These are phyloP conservation scores for Globisporangium yorkense DNA, from an alignment of 352 stramenopile species.

Conservation along the genomic window DNA sequence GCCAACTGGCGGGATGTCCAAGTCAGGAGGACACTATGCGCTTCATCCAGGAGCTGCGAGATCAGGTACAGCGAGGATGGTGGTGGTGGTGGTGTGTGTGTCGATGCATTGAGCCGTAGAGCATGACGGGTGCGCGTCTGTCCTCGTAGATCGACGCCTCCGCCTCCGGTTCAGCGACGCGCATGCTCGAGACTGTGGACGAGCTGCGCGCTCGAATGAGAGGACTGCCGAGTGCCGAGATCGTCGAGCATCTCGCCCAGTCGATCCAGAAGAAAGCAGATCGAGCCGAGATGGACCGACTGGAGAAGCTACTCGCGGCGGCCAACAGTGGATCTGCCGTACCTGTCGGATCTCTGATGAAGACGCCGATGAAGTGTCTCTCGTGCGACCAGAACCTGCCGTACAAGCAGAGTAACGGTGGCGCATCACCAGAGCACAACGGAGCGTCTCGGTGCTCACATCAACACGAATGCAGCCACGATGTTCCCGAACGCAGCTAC, in stretches of 20 bases:
- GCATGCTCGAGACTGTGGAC: slow-evolving; percentile 44
- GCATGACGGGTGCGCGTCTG: neutral
- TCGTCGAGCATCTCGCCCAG: slow-evolving; percentile 33
- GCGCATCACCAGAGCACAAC: slow-evolving; percentile 7
- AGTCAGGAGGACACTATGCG: slow-evolving; percentile 60
- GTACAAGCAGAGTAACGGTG: slow-evolving; percentile 10
- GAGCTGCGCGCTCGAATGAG: slow-evolving; percentile 41
- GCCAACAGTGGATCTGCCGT: slow-evolving; percentile 10
- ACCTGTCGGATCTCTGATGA: slow-evolving; percentile 32
- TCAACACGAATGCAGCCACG: slow-evolving; percentile 1
- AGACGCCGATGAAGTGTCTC: slow-evolving; percentile 50
- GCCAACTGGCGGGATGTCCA: slow-evolving; percentile 38
- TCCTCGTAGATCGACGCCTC: slow-evolving; percentile 28
- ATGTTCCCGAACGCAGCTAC: neutral
- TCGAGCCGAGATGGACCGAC: slow-evolving; percentile 42
- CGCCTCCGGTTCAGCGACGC: slow-evolving; percentile 28
- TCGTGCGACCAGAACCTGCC: slow-evolving; percentile 55
- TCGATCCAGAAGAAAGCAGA: slow-evolving; percentile 51
- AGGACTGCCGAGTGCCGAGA: slow-evolving; percentile 37
- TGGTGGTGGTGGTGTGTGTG: neutral
- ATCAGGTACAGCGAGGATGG: slow-evolving; percentile 29
- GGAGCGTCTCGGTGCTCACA: slow-evolving; percentile 1
- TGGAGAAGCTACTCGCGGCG: slow-evolving; percentile 28
- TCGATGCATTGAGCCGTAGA: neutral
- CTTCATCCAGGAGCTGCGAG: slow-evolving; percentile 41